Base-by-base conservation (phyloP, 148 eudicot genomes). In the Linanthus parryae region DNA sequence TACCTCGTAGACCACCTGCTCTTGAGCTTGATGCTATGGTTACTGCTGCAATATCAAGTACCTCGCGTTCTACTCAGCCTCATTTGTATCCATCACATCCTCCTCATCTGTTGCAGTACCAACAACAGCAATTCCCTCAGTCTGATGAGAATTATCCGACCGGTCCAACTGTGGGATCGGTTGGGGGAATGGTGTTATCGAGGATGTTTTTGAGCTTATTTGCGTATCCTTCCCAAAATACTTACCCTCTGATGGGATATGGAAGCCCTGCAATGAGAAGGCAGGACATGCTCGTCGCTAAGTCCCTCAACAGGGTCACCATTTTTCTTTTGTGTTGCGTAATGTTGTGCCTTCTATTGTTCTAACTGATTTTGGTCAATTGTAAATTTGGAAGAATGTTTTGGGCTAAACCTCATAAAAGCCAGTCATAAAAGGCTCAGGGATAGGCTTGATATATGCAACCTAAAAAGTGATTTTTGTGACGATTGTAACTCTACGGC, bases 161-260 rank as follows among this genome's bases (percentile, higher is more conserved):
- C 34, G 73, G 66, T 22, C 88, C 88, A 23, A 78, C 75, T 1
- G 77, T 78, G 7, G 74, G 63, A 29, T 69, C 81, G 67, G 72
- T 83, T 3, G 73, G 95, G 7, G 95, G 83, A 53, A 58, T 87
- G 64, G 87, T 87, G 0, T 66, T 66, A 44, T 73, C 83, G 18
- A 69, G 87, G 73, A 75, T 80, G 56, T 73, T 83, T 42, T 77
- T 84, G 48, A 69, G 67, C 71, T 55, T 70, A 45, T 66, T 87
- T 38, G 48, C 81, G n/a, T 75, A 73, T 56, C 82, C 88, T 11
- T 45, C 66, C 57, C 56, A 73, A 0, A 77, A 42, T 42, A 68
- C 86, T 1, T 73, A 77, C 48, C 73, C 81, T 27, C 44, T 61
- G 0, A 21, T 49, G 16, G 59, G 66, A 15, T 44, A 21, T 52